Evolutionary conservation across 2,329 filamentous ascomycete genomes (phyloP).

Genomic region (Lecanosticta acicola): DNA sequence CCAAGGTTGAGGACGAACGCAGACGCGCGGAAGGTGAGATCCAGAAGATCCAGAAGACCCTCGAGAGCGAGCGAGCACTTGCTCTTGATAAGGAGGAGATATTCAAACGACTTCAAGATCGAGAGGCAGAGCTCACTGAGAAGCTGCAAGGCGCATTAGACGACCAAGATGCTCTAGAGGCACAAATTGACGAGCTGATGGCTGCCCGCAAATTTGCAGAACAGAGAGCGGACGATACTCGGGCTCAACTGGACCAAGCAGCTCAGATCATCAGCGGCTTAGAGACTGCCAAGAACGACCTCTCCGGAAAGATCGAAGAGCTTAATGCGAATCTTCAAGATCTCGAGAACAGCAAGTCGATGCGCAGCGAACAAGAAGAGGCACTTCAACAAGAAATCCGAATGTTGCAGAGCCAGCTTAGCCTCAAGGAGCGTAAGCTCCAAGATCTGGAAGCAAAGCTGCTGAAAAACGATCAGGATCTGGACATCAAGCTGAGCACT

Average conservation of each 20-base stretch:
- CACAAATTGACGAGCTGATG: constrained; percentile 84
- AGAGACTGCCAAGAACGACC: constrained; percentile 76
- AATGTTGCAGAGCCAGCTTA: constrained; percentile 84
- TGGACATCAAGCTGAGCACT: constrained; percentile 74
- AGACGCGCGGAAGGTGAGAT: constrained; percentile 82
- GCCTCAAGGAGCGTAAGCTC: constrained; percentile 81
- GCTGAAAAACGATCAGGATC: constrained; percentile 78
- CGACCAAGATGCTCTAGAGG: constrained; percentile 89
- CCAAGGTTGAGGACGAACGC: constrained; percentile 83
- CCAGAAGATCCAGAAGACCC: constrained; percentile 80
- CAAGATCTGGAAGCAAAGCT: constrained; percentile 81
- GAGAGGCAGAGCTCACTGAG: constrained; percentile 88
- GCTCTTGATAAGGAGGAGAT: constrained; percentile 98
- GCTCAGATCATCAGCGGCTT: constrained; percentile 78
- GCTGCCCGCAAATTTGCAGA: constrained; percentile 85
- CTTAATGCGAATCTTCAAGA: constrained; percentile 68
- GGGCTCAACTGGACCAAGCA: constrained; percentile 84
- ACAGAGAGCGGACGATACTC: constrained; percentile 71
- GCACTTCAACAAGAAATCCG: constrained; percentile 76
- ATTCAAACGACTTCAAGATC: constrained; percentile 86
- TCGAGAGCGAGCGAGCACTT: constrained; percentile 92
- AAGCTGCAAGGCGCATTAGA: constrained; percentile 88
- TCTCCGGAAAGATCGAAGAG: constrained; percentile 61
- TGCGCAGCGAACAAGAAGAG: constrained; percentile 70
- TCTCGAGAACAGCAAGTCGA: constrained; percentile 63